Evolutionary conservation across 2,329 filamentous ascomycete genomes (phyloP).

Genomic region (Pseudogymnoascus sp.): DNA sequence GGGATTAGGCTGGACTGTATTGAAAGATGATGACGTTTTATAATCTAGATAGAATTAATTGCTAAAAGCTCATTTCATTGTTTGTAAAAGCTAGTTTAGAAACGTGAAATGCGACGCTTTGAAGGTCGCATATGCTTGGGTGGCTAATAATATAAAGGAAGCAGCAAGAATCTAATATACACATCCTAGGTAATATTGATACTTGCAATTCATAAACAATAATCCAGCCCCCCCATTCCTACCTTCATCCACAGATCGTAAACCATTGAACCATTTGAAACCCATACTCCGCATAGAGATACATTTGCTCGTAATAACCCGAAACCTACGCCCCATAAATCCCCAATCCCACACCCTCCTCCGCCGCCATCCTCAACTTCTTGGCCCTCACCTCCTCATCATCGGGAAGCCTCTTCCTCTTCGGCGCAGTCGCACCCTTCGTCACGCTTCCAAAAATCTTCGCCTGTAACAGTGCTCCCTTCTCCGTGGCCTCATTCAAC

Average conservation of each 20-base stretch:
- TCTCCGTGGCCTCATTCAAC: slow-evolving; percentile 24
- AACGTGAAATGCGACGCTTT: background rate
- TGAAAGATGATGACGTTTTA: background rate
- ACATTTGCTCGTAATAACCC: background rate
- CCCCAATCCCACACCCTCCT: slow-evolving; percentile 18
- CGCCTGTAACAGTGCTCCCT: slow-evolving; percentile 41
- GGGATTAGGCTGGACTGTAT: background rate
- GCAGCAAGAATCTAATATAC: background rate
- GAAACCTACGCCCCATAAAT: background rate
- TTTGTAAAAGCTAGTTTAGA: background rate
- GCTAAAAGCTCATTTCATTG: background rate
- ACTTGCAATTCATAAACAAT: background rate
- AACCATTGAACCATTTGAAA: background rate
- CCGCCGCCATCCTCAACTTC: slow-evolving; percentile 16
- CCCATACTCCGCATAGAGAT: slow-evolving; percentile 4
- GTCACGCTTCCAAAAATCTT: slow-evolving; percentile 55
- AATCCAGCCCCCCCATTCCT: background rate
- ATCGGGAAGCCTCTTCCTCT: slow-evolving; percentile 16
- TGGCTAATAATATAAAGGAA: background rate
- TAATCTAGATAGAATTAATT: background rate
- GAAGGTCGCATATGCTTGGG: background rate
- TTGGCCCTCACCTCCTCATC: slow-evolving; percentile 22
- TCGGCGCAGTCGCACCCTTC: slow-evolving; percentile 35
- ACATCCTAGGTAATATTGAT: background rate
- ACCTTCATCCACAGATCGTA: background rate